These are phyloP conservation scores for Avena sativa DNA, from an alignment of 176 grass and related monocot species.

Conservation along the genomic window DNA sequence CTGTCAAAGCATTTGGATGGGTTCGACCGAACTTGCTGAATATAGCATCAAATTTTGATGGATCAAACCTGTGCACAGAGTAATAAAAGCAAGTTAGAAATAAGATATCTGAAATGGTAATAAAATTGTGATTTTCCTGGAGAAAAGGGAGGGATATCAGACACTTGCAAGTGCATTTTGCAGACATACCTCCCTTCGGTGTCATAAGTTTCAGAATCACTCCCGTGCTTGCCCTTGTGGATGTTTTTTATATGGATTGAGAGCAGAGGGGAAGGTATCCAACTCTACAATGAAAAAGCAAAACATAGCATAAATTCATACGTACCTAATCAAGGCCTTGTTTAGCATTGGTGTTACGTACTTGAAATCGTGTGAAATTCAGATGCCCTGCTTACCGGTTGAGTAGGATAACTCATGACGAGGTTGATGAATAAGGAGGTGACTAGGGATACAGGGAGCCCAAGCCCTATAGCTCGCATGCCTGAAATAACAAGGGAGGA, in stretches of 20 bases:
- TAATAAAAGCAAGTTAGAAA: slow-evolving; percentile 9
- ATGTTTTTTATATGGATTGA: slow-evolving; percentile 71
- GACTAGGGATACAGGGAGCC: not conserved
- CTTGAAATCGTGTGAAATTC: not conserved
- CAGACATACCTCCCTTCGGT: slow-evolving; percentile 69
- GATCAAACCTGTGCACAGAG: slow-evolving; percentile 53
- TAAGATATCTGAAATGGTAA: no score
- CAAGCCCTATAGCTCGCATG: slow-evolving; percentile 54
- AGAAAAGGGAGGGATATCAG: not conserved
- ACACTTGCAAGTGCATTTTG: not conserved
- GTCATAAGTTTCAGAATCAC: slow-evolving; percentile 70
- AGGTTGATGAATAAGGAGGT: slow-evolving; percentile 49
- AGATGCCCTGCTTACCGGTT: slow-evolving; percentile 43
- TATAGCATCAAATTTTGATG: slow-evolving; percentile 73
- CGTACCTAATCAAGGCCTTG: not conserved
- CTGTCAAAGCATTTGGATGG: slow-evolving; percentile 56
- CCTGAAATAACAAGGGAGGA: slow-evolving; percentile 43
- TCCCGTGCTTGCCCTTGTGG: slow-evolving; percentile 73
- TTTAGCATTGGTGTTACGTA: not conserved
- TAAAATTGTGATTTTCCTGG: not conserved
- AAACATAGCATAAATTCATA: not conserved
- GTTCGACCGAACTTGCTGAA: slow-evolving; percentile 70
- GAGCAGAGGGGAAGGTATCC: slow-evolving; percentile 62
- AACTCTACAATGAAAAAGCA: slow-evolving; percentile 42
- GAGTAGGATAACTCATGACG: slow-evolving; percentile 54